Conservation (phyloP, 305 asterid species). For the Striga hermonthica region DNA sequence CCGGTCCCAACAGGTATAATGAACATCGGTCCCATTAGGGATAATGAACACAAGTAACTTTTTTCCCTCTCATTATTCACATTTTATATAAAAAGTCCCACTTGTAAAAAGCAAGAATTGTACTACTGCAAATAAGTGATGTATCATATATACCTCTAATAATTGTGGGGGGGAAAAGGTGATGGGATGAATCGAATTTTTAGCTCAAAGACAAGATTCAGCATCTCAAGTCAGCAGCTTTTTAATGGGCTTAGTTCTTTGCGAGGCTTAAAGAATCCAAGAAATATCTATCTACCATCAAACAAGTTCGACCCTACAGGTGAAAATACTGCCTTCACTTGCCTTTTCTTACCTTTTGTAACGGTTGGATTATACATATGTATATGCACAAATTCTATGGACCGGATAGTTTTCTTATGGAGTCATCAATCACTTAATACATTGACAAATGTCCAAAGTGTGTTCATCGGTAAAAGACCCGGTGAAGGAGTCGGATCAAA, state of each 20-base stretch:
- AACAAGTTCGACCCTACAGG: too few species aligned
- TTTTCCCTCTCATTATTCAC: conserved; percentile 7
- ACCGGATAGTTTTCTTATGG: too few species aligned
- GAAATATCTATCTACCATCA: background rate
- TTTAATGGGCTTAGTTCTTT: conserved; percentile 23
- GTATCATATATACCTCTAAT: conserved; percentile 12
- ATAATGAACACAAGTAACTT: background rate
- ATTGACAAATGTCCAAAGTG: too few species aligned
- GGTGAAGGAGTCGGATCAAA: too few species aligned
- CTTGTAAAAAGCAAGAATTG: background rate
- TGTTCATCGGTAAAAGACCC: too few species aligned
- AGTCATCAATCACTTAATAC: too few species aligned
- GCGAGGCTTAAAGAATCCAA: conserved; percentile 10
- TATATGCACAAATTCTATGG: too few species aligned
- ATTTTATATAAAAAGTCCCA: background rate
- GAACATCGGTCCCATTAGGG: too few species aligned
- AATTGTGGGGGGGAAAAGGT: conserved; percentile 26
- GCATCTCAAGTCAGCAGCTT: conserved; percentile 21
- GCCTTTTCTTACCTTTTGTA: too few species aligned
- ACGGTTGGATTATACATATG: background rate
- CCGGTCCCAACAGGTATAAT: too few species aligned
- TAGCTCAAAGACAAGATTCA: conserved; percentile 25
- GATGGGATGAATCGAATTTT: conserved; percentile 27
- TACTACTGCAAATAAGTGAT: too few species aligned
- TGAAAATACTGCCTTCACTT: background rate